These are phyloP conservation scores for Claviceps pazoutovae DNA, from an alignment of 2,329 filamentous ascomycete genomes.

Conservation along the genomic window DNA sequence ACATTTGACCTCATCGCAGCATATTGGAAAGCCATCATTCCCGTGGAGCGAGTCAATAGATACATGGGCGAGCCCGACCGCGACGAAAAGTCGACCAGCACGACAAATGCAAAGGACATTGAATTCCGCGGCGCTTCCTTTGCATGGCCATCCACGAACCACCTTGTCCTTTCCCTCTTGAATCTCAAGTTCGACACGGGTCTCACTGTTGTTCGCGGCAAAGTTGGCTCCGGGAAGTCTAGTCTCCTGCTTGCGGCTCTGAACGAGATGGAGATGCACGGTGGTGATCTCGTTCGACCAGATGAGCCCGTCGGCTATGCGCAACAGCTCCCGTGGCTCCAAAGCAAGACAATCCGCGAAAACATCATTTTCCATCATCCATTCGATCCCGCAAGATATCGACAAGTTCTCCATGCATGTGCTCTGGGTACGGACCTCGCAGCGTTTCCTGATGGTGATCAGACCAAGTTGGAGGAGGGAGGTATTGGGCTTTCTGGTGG, in stretches of 20 bases:
- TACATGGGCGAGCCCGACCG: slow-evolving; percentile 84
- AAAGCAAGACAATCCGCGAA: slow-evolving; percentile 50
- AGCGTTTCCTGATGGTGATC: slow-evolving; percentile 42
- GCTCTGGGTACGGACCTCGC: slow-evolving; percentile 41
- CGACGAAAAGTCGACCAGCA: slow-evolving; percentile 30
- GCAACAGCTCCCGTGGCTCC: slow-evolving; percentile 49
- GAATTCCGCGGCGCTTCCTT: slow-evolving; percentile 55
- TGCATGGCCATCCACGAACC: slow-evolving; percentile 58
- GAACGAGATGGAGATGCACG: slow-evolving; percentile 52
- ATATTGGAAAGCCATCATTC: slow-evolving; percentile 69
- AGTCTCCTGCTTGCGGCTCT: slow-evolving; percentile 44
- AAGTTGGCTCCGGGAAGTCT: slow-evolving; percentile 48
- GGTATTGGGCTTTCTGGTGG: slow-evolving; percentile 50
- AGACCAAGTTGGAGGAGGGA: slow-evolving; percentile 46
- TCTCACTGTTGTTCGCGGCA: slow-evolving; percentile 42
- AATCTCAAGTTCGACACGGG: slow-evolving; percentile 33
- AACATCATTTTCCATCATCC: slow-evolving; percentile 50
- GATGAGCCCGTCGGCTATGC: slow-evolving; percentile 39
- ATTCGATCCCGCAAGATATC: slow-evolving; percentile 41
- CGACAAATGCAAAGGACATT: slow-evolving; percentile 25
- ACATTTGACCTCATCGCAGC: slow-evolving; percentile 63
- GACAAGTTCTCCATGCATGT: slow-evolving; percentile 46
- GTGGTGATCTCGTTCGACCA: slow-evolving; percentile 33
- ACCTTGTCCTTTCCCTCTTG: slow-evolving; percentile 34
- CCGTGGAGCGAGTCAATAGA: slow-evolving; percentile 65